Base-by-base conservation (phyloP, 495 filamentous ascomycete genomes). In the Xanthoparmelia taractica region DNA sequence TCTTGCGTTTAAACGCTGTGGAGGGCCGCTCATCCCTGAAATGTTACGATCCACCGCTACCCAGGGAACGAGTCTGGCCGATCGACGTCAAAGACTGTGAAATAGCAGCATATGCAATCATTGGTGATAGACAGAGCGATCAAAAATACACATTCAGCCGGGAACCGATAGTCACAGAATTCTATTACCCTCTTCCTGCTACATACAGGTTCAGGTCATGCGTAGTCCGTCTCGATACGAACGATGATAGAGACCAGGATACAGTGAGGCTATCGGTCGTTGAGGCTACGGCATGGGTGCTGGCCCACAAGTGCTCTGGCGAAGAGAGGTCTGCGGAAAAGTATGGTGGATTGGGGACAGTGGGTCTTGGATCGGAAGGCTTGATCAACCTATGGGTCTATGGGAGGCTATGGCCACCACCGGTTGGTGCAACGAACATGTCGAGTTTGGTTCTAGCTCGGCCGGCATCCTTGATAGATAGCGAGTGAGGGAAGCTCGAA, bases 321-420 rank as follows among this genome's bases (percentile, higher is more conserved):
- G 15, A 54, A 54, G 50, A 54, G 50, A 31, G 10, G 6, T 20
- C 50, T 5, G 50, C 33, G 29, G 50, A 54, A 31, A 27, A 33
- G 50, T 54, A 33, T 54, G 50, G 50, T 54, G 50, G 50, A 54
- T 7, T 27, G 15, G 50, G 3, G 29, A 54, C 50, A 15, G 50
- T 54, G 29, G 50, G 27, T 33, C 27, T 31, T 31, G 50, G 50
- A 54, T 15, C 50, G 27, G 33, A n/a, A 17, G 17, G 8, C 6
- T n/a, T 33, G 50, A 54, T 54, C 50, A 54, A 54, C 3, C 15
- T 54, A 18, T 54, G 50, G 50, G 50, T 54, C 10, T 54, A 54
- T 54, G 50, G 29, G 5, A 54, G 50, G 13, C 25, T 10, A 8
- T 52, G 48, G 48, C 48, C 48, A 33, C 27, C 48, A 33, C 50